Conservation (phyloP, 805 yeast genomes). For the Candida odintsovae region DNA sequence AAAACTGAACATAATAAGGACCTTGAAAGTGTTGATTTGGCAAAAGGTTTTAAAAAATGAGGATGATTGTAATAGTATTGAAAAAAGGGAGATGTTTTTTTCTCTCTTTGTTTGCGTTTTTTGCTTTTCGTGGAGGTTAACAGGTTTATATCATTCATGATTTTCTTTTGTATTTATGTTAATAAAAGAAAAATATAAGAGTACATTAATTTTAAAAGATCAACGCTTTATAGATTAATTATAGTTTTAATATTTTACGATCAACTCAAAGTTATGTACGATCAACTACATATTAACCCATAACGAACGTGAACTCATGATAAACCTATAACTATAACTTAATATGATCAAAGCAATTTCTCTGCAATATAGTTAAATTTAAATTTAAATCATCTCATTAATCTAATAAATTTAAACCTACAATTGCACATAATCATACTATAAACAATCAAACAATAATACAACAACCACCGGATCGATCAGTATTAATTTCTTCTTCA, state of each 20-base stretch:
- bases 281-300: neutral
- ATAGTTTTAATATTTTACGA: too few species aligned
- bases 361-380: too few species aligned
- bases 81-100: too few species aligned
- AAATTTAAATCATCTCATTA: too few species aligned
- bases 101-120: too few species aligned
- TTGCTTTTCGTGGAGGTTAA: neutral
- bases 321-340: too few species aligned
- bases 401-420: too few species aligned
- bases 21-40: slow-evolving; percentile 40
- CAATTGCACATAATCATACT: neutral
- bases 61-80: neutral
- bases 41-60: slow-evolving; percentile 37
- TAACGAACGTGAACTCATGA: neutral
- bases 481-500: neutral
- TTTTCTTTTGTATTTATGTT: neutral
- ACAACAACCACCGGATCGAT: slow-evolving; percentile 9
- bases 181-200: neutral
- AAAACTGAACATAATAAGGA: slow-evolving; percentile 26
- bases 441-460: slow-evolving; percentile 5
- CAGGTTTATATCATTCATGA: neutral
- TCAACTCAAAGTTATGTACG: too few species aligned
- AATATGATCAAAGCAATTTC: too few species aligned
- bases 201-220: neutral
- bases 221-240: too few species aligned